Evolutionary conservation across 257 asterid genomes (phyloP).

Genomic region (Ballota nigra): DNA sequence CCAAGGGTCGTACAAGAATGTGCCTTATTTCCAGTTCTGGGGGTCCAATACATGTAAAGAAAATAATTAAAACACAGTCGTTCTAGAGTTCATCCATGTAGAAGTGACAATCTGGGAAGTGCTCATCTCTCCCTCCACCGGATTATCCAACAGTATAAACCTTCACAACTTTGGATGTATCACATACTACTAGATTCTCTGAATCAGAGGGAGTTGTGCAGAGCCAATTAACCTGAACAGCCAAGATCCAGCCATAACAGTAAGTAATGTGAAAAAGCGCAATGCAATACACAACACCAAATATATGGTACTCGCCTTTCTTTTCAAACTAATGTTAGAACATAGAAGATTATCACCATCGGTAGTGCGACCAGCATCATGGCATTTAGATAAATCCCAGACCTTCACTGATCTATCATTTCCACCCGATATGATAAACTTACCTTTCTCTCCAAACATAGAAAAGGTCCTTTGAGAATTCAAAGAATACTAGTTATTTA

Average conservation of each 20-base stretch:
- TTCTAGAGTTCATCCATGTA: neutral
- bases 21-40: neutral
- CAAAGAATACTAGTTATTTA: neutral
- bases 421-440: constrained; percentile 84
- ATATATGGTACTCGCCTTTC: constrained; percentile 51
- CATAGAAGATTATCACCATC: constrained; percentile 27
- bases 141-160: constrained; percentile 55
- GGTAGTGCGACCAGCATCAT: constrained; percentile 37
- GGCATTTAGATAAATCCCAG: constrained; percentile 76
- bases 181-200: constrained; percentile 83
- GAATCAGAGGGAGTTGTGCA: constrained; percentile 80
- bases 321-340: constrained; percentile 49
- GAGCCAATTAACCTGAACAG: constrained; percentile 82
- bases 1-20: neutral
- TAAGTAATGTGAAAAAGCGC: neutral
- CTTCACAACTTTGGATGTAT: constrained; percentile 83
- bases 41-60: neutral
- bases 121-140: neutral
- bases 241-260: constrained; percentile 14
- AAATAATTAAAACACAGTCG: neutral
- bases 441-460: constrained; percentile 80
- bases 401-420: constrained; percentile 78
- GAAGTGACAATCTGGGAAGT: neutral
- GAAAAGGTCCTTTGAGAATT: constrained; percentile 62
- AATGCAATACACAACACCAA: neutral